These are phyloP conservation scores for Elymus sibiricus DNA, from an alignment of 176 grass and related monocot genomes.

Conservation along the genomic window DNA sequence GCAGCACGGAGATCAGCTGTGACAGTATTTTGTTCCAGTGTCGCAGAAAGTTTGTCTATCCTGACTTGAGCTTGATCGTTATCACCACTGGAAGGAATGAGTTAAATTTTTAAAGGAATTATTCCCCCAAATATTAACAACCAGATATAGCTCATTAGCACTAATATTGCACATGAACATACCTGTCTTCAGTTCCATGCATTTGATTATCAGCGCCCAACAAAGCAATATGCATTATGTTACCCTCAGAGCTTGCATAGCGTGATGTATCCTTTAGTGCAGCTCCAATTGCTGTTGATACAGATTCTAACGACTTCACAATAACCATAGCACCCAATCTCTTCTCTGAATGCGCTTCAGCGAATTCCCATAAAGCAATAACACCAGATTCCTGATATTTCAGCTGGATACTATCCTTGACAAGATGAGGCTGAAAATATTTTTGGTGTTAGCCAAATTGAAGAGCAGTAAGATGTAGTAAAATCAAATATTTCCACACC, in stretches of 20 bases:
- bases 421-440: conserved; percentile 72
- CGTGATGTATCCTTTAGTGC: conserved; percentile 55
- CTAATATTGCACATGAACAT: conserved; percentile 15
- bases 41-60: conserved; percentile 54
- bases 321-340: conserved; percentile 84
- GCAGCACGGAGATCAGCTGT: conserved; percentile 52
- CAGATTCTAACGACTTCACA: conserved; percentile 71
- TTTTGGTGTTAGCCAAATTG: conserved; percentile 28
- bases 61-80: conserved; percentile 71
- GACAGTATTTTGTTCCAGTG: conserved; percentile 57
- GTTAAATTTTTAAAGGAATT: neutral
- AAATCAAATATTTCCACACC: conserved; percentile 10
- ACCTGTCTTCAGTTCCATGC: conserved; percentile 65
- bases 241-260: conserved; percentile 43
- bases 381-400: conserved; percentile 62
- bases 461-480: neutral
- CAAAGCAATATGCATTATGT: conserved; percentile 87
- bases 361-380: conserved; percentile 79
- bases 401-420: conserved; percentile 71
- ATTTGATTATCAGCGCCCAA: conserved; percentile 71
- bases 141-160: neutral
- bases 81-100: conserved; percentile 52
- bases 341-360: conserved; percentile 53
- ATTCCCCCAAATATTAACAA: neutral
- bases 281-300: conserved; percentile 45